A percentile compares a stretch with the other conserved stretches of the same genome.
These are phyloP conservation scores for Gyromitra esculenta DNA, from an alignment of 2,329 filamentous ascomycete species.

Conservation along the genomic window DNA sequence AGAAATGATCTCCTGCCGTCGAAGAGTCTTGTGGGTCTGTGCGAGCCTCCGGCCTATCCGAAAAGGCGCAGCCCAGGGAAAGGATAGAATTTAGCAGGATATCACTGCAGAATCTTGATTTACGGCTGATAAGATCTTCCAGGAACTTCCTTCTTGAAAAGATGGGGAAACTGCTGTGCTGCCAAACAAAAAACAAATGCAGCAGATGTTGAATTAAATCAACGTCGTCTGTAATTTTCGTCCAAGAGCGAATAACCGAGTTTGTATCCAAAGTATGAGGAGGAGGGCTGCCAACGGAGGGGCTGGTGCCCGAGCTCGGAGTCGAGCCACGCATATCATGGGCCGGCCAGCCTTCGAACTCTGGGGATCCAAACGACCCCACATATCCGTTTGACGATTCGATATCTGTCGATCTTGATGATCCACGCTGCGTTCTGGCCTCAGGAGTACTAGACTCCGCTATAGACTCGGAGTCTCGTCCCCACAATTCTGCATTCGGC, in stretches of 20 bases:
- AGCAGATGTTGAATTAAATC: constrained; percentile 85
- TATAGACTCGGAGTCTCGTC: not conserved
- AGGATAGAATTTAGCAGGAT: constrained; percentile 93
- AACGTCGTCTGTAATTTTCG: constrained; percentile 78
- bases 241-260: constrained; percentile 56
- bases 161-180: constrained; percentile 94
- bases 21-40: constrained; percentile 76
- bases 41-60: constrained; percentile 76
- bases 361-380: constrained; percentile 30
- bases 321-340: constrained; percentile 28
- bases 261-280: constrained; percentile 17
- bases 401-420: constrained; percentile 34
- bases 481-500: not conserved
- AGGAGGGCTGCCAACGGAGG: constrained; percentile 29
- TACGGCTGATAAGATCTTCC: constrained; percentile 81
- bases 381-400: constrained; percentile 40
- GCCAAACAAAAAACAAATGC: constrained; percentile 98
- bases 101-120: constrained; percentile 78
- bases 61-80: constrained; percentile 92
- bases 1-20: constrained; percentile 95
- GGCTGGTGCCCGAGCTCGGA: constrained; percentile 29
- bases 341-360: constrained; percentile 35
- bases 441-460: constrained; percentile 6
- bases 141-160: constrained; percentile 88
- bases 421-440: constrained; percentile 21